Conservation (phyloP, 805 yeast species). For the Kuraishia hungarica region DNA sequence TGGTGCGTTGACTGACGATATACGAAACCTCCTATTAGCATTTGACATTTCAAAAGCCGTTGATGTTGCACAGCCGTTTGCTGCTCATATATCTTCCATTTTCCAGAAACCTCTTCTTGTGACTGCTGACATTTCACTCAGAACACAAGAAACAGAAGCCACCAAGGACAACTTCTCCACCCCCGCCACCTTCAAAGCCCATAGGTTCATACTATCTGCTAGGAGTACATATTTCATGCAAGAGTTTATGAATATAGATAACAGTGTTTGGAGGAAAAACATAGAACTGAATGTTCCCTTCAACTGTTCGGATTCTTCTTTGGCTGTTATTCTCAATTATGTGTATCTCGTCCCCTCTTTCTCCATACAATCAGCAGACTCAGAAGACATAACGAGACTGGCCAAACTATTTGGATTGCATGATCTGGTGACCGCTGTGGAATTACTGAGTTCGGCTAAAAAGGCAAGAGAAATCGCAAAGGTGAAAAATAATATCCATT, state of each 20-base stretch:
- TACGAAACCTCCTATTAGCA: slow-evolving; percentile 46
- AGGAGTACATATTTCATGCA: slow-evolving; percentile 23
- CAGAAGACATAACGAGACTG: slow-evolving; percentile 17
- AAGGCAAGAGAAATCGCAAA: slow-evolving; percentile 15
- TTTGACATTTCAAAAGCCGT: slow-evolving; percentile 63
- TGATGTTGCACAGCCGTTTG: slow-evolving; percentile 64
- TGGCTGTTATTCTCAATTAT: slow-evolving; percentile 21
- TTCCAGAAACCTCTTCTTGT: slow-evolving; percentile 16
- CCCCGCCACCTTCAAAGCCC: slow-evolving; percentile 17
- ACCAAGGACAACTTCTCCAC: slow-evolving; percentile 6
- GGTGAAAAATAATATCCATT: slow-evolving; percentile 23
- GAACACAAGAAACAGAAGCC: slow-evolving; percentile 8
- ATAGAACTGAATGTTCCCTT: slow-evolving; percentile 10
- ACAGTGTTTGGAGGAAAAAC: background rate
- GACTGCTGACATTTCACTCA: slow-evolving; percentile 25
- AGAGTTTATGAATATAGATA: background rate
- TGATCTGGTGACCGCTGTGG: slow-evolving; percentile 22
- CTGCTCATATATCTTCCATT: slow-evolving; percentile 54
- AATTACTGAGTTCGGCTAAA: slow-evolving; percentile 12
- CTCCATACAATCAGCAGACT: slow-evolving; percentile 20
- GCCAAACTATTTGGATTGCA: slow-evolving; percentile 30
- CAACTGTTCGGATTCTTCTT: slow-evolving; percentile 19
- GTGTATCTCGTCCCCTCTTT: slow-evolving; percentile 16
- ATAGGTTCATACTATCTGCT: slow-evolving; percentile 32
- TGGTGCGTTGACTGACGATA: slow-evolving; percentile 66